Evolutionary conservation across 148 eudicot species (phyloP).

Genomic region (Chenopodium quinoa): DNA sequence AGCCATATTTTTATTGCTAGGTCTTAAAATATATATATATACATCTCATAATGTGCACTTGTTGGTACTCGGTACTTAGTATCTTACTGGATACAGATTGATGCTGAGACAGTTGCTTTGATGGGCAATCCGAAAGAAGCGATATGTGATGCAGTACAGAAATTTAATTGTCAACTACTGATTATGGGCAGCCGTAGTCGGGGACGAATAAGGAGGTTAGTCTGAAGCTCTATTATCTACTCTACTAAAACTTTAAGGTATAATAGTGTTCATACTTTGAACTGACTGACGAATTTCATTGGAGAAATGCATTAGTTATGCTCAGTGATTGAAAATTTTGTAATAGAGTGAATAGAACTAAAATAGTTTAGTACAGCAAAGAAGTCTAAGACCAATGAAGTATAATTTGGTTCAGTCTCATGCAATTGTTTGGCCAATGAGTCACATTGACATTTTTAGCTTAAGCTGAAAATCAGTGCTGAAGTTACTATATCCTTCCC

Average conservation of each 20-base stretch:
- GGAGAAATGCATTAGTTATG: neutral
- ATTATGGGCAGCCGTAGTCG: conserved; percentile 61
- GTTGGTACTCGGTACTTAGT: neutral
- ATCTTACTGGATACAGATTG: conserved; percentile 31
- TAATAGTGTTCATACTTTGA: neutral
- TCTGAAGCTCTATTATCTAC: neutral
- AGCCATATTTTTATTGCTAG: neutral
- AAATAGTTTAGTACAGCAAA: too few relatives aligned
- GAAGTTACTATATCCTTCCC: too few relatives aligned
- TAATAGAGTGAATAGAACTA: neutral
- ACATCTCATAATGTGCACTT: neutral
- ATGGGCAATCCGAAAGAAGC: conserved; percentile 57
- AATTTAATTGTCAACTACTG: conserved; percentile 43
- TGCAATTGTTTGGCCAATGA: too few relatives aligned
- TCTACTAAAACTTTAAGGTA: neutral
- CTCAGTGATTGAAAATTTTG: neutral
- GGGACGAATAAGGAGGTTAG: conserved; percentile 50
- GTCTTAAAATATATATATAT: neutral
- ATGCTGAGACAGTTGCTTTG: conserved; percentile 45
- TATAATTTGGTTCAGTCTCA: too few relatives aligned
- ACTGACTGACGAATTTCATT: too few relatives aligned
- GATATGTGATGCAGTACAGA: conserved; percentile 63
- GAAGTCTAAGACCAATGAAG: too few relatives aligned
- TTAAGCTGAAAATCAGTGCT: neutral
- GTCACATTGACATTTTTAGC: too few relatives aligned